phyloP scores from a whole-genome alignment of 2,329 filamentous ascomycete genomes.

The Fusarium azukiicola region DNA sequence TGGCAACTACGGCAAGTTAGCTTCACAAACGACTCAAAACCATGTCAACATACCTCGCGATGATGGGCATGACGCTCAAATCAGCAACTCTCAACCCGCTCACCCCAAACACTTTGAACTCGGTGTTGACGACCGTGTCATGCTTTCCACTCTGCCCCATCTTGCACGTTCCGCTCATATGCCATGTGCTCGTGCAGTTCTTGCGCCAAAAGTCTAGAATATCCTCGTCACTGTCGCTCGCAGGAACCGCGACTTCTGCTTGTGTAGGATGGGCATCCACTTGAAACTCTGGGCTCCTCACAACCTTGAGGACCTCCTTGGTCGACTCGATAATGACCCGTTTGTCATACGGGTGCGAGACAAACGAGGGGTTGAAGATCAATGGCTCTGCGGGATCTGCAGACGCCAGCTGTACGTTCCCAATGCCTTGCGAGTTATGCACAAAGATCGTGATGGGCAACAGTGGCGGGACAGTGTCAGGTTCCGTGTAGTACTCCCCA shows the following conservation, averaged over 20 bases:
- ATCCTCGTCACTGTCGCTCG: conserved; percentile 39
- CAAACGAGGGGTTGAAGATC: conserved; percentile 36
- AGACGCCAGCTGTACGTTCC: conserved; percentile 32
- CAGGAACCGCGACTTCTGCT: conserved; percentile 30
- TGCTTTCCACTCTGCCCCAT: conserved; percentile 29
- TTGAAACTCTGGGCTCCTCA: conserved; percentile 27
- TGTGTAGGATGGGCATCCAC: conserved; percentile 33
- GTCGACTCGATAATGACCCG: conserved; percentile 43
- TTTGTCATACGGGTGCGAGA: conserved; percentile 39
- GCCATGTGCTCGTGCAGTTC: conserved; percentile 43
- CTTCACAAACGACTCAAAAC: no score
- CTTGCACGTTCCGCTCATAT: conserved; percentile 44
- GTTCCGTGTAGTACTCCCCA: conserved; percentile 37
- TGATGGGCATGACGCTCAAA: conserved; percentile 72
- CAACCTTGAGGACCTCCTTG: conserved; percentile 36
- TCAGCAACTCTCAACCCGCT: conserved; percentile 73
- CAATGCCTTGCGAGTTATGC: conserved; percentile 37
- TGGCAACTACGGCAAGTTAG: conserved; percentile 33
- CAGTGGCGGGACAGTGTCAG: conserved; percentile 35
- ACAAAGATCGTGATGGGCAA: conserved; percentile 40
- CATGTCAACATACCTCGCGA: conserved; percentile 29
- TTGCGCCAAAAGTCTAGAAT: conserved; percentile 43
- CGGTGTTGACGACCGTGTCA: conserved; percentile 48
- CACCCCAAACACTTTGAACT: conserved; percentile 71
- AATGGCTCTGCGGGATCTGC: conserved; percentile 34